Base-by-base conservation (phyloP, 768 basidiomycete genomes). In the Harrya chromipes region DNA sequence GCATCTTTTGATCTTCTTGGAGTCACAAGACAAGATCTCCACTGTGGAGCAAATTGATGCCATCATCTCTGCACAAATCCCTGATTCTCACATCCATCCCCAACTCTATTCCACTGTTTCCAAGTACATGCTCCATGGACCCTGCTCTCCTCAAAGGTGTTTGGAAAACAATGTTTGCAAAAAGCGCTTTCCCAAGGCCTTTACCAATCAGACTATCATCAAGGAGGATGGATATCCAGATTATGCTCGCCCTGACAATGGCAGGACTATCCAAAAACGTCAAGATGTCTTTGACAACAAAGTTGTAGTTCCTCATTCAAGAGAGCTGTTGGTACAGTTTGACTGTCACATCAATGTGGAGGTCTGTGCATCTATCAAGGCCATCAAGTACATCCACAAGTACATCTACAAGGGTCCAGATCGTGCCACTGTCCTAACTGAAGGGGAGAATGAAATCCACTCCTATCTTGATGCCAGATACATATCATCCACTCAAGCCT, bases 371-470 rank as follows among this genome's bases (percentile, higher is more conserved):
- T 42, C 40, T 29, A 31, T 42, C 40, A 42, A 43, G 29, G 41
- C 41, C 3, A 41, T 75, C 58, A 77, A 78, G 46, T 81, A 81
- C 13, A 45, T 57, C 9, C 50, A 57, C 50, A 58, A 58, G 34
- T 57, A 54, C 17, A 57, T 78, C n/a, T 68, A 77, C 62, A 81
- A 81, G 54, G 78, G 80, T 65, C 37, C 48, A 17, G 45, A 54
- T 23, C 12, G 20, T 21, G 39, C 50, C 6, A 50, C 43, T 1
- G 9, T 50, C 3, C 14, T 44, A 7, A 4, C 16, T 11, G 35
- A 27, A 6, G 37, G 36, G 2, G 9, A 34, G 31, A 17, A 50
- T 44, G 49, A 50, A 6, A 34, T 50, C 9, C 4, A 11, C 1
- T 17, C 29, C 41, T 43, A 43, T 33, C 29, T 43, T 27, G 13